phyloP scores from a whole-genome alignment of 148 eudicot genomes.

The Rhododendron ferrugineum region DNA sequence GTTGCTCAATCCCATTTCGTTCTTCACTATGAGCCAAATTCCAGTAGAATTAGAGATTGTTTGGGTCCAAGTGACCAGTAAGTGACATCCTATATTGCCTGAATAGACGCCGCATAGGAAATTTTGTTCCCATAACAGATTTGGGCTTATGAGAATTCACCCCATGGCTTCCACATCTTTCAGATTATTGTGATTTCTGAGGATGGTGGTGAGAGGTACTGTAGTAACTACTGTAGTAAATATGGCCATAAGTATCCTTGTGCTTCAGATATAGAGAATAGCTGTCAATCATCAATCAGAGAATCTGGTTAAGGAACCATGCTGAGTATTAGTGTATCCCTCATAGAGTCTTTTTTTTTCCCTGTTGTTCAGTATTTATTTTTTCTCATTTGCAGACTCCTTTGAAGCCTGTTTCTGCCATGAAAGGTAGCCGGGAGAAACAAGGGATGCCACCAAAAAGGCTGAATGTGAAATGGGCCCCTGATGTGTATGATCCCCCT shows the following conservation, averaged over 20 bases:
- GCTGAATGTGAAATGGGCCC: conserved; percentile 77
- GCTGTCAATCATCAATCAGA: neutral
- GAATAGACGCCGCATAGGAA: neutral
- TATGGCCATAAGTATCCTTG: neutral
- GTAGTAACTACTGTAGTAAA: neutral
- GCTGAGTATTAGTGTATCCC: neutral
- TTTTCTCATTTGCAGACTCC: conserved; percentile 26
- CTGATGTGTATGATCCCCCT: conserved; percentile 86
- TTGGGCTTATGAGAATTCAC: neutral
- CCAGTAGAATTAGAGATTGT: neutral
- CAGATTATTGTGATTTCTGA: neutral
- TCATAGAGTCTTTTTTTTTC: neutral
- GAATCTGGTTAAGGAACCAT: neutral
- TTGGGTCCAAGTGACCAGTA: neutral
- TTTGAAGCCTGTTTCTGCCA: conserved; percentile 65
- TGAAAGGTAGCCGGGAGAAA: conserved; percentile 90
- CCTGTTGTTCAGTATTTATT: neutral
- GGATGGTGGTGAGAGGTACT: neutral
- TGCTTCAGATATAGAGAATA: neutral
- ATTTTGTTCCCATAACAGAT: neutral
- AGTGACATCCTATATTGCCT: neutral
- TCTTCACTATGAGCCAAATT: neutral
- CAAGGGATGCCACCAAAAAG: conserved; percentile 42
- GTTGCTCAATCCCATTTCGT: neutral
- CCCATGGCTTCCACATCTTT: neutral